Conservation (phyloP, 306 rosid genomes). For the Albizia julibrissin region DNA sequence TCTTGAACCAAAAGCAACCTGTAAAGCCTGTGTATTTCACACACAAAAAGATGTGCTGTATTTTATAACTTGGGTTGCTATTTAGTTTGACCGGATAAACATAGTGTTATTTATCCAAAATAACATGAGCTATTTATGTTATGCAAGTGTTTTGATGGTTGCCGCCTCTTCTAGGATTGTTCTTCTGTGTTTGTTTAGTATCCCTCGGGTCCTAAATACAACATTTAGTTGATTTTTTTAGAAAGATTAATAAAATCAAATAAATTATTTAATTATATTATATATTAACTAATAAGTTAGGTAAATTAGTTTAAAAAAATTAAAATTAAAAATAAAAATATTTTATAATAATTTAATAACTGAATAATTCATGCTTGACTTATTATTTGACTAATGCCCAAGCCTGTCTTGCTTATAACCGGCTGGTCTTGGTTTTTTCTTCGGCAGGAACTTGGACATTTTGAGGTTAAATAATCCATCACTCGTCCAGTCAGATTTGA, state of each 20-base stretch:
- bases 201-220: no score
- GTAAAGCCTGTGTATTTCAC: background rate
- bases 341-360: no score
- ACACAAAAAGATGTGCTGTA: background rate
- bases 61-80: background rate
- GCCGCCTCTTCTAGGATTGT: background rate
- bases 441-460: background rate
- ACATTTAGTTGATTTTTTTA: no score
- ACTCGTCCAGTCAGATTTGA: background rate
- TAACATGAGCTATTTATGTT: background rate
- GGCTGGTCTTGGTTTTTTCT: background rate
- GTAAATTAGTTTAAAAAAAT: no score
- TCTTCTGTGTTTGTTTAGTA: background rate
- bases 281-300: no score
- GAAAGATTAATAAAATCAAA: no score
- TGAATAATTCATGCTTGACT: background rate
- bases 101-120: background rate
- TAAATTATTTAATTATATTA: no score
- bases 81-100: background rate
- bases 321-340: no score
- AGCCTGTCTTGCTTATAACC: background rate
- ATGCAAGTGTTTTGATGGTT: background rate
- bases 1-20: background rate
- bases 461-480: background rate
- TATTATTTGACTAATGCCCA: background rate